Conservation (phyloP, 2,329 filamentous ascomycete species). For the Ophiostoma novo-ulmi region DNA sequence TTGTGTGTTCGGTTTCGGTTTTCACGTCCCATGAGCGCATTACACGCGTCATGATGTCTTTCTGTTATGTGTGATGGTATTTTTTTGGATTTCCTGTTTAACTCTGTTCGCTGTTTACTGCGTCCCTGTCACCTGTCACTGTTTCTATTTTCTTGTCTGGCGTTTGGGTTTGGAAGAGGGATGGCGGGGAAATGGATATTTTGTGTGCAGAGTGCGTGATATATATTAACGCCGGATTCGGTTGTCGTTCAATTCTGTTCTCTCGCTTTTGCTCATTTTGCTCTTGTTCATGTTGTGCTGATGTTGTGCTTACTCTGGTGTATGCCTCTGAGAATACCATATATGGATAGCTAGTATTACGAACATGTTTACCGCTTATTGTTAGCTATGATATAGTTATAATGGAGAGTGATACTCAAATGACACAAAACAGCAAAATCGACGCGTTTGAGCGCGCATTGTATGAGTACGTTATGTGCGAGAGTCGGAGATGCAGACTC, state of each 20-base stretch:
- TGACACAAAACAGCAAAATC: not conserved
- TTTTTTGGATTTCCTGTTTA: constrained; percentile 14
- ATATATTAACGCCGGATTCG: constrained; percentile 23
- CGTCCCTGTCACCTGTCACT: not conserved
- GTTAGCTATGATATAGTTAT: not conserved
- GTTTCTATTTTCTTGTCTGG: constrained; percentile 19
- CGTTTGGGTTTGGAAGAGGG: constrained; percentile 26
- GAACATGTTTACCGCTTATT: not conserved
- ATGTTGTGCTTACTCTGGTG: not conserved
- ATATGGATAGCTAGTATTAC: not conserved
- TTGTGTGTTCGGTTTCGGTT: constrained; percentile 27
- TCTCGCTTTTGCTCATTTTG: not conserved
- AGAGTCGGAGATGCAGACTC: not conserved
- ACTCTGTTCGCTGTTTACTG: not conserved
- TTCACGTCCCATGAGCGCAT: constrained; percentile 23
- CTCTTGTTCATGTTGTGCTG: not conserved
- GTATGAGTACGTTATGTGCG: constrained; percentile 3
- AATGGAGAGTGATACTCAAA: not conserved
- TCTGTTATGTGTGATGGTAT: constrained; percentile 27
- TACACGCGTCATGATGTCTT: constrained; percentile 21
- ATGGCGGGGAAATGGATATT: constrained; percentile 25
- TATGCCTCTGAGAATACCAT: not conserved
- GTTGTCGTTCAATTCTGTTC: not conserved
- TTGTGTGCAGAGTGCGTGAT: constrained; percentile 21
- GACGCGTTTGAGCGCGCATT: not conserved